Evolutionary conservation across 768 basidiomycete species (phyloP).

Genomic region (Coprinopsis cinerea): DNA sequence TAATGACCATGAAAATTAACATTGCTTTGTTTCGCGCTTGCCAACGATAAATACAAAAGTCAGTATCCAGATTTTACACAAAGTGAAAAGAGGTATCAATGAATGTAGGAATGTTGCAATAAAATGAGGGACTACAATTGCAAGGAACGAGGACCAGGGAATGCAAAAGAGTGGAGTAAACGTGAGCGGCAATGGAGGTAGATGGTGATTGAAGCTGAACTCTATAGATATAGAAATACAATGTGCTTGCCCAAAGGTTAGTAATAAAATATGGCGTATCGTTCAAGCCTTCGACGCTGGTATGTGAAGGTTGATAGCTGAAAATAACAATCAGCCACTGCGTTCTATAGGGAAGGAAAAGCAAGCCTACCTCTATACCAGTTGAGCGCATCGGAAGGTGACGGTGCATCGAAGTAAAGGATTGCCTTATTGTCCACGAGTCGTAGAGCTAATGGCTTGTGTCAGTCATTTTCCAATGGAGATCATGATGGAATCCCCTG

Average conservation of each 20-base stretch:
- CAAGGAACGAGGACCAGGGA: not conserved
- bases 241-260: slow-evolving; percentile 5
- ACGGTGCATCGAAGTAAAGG: slow-evolving; percentile 81
- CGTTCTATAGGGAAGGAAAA: not conserved
- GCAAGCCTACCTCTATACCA: slow-evolving; percentile 73
- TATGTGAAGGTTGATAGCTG: slow-evolving; percentile 87
- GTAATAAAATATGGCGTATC: not conserved
- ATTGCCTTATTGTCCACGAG: slow-evolving; percentile 91
- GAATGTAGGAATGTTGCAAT: not conserved
- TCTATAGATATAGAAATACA: slow-evolving; percentile 19
- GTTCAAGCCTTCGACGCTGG: slow-evolving; percentile 71
- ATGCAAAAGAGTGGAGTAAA: not conserved
- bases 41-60: slow-evolving; percentile 10
- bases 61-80: slow-evolving; percentile 10
- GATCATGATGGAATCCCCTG: slow-evolving; percentile 6
- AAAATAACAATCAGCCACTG: slow-evolving; percentile 8
- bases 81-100: slow-evolving; percentile 4
- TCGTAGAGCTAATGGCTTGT: slow-evolving; percentile 70
- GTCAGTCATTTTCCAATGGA: too few relatives aligned
- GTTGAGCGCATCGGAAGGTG: slow-evolving; percentile 78
- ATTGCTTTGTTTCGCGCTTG: too few relatives aligned
- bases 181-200: not conserved
- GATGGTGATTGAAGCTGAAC: slow-evolving; percentile 9
- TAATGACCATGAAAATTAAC: not conserved
- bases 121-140: slow-evolving; percentile 1